phyloP scores from a whole-genome alignment of 2,329 filamentous ascomycete species.

The Aspergillus novoparasiticus region DNA sequence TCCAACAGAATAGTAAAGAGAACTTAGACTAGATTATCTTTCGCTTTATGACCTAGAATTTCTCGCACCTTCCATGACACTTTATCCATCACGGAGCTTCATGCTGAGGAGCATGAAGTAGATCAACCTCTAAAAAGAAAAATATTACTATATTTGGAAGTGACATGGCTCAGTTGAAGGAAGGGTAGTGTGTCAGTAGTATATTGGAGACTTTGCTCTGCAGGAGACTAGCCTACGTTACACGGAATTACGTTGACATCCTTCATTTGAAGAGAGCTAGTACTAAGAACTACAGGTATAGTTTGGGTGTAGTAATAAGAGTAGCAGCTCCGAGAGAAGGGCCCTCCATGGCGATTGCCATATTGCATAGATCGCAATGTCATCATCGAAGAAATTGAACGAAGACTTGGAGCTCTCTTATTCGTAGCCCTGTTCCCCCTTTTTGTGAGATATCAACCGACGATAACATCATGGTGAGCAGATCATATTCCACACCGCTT shows the following conservation, averaged over 20 bases:
- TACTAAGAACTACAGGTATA: neutral
- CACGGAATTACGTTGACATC: neutral
- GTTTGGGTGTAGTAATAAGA: neutral
- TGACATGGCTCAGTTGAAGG: neutral
- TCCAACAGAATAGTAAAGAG: neutral
- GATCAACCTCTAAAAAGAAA: neutral
- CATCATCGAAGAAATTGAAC: neutral
- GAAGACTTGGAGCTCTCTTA: neutral
- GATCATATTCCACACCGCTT: conserved; percentile 1
- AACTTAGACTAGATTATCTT: neutral
- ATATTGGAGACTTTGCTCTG: neutral
- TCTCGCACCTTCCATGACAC: neutral
- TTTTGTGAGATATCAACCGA: neutral
- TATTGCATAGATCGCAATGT: neutral
- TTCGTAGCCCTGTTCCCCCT: neutral
- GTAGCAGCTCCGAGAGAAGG: neutral
- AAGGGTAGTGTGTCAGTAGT: neutral
- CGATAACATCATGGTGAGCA: neutral
- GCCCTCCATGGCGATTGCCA: neutral
- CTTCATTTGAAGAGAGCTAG: neutral
- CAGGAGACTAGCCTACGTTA: neutral
- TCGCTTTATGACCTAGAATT: neutral
- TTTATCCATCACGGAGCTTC: neutral
- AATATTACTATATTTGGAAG: neutral
- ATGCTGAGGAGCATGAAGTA: neutral